Percentiles rank a stretch among this genome's conserved stretches.
These are phyloP conservation scores for Ogataea degrootiae DNA, from an alignment of 805 yeast genomes.

Conservation along the genomic window DNA sequence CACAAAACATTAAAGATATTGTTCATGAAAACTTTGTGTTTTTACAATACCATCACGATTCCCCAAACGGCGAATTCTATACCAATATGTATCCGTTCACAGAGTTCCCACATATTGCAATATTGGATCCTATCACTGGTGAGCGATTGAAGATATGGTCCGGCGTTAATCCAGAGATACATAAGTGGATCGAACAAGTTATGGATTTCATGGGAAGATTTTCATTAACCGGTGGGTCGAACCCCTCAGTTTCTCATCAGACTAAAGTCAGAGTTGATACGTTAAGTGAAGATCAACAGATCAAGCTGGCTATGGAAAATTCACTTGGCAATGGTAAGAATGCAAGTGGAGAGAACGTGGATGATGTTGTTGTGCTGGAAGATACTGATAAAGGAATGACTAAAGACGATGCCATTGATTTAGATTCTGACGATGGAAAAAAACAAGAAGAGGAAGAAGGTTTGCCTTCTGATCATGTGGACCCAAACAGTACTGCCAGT, in stretches of 20 bases:
- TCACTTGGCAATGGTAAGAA: slow-evolving; percentile 39
- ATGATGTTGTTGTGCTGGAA: slow-evolving; percentile 21
- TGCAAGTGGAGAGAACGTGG: slow-evolving; percentile 25
- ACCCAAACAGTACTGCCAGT: background rate
- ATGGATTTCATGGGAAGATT: slow-evolving; percentile 62
- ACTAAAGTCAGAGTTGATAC: slow-evolving; percentile 56
- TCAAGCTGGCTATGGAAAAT: slow-evolving; percentile 67
- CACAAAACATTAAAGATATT: slow-evolving; percentile 53
- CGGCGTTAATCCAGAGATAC: slow-evolving; percentile 54
- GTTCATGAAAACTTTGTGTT: slow-evolving; percentile 72
- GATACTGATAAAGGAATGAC: slow-evolving; percentile 5
- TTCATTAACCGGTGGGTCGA: slow-evolving; percentile 56
- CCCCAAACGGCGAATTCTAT: slow-evolving; percentile 69
- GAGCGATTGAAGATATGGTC: slow-evolving; percentile 77
- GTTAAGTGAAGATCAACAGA: slow-evolving; percentile 78
- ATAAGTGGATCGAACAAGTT: slow-evolving; percentile 61
- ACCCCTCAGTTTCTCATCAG: slow-evolving; percentile 63
- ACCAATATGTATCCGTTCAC: slow-evolving; percentile 65
- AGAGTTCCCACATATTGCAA: slow-evolving; percentile 82
- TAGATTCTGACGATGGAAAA: slow-evolving; percentile 15
- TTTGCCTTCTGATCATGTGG: slow-evolving; percentile 3
- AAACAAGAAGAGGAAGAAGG: slow-evolving; percentile 21
- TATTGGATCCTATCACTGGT: slow-evolving; percentile 93
- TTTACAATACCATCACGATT: slow-evolving; percentile 77
- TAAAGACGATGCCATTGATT: slow-evolving; percentile 19